Percentiles rank a stretch among this genome's conserved stretches.
Evolutionary conservation across 768 basidiomycete genomes (phyloP).

Genomic region (Tylopilus subfusipes): DNA sequence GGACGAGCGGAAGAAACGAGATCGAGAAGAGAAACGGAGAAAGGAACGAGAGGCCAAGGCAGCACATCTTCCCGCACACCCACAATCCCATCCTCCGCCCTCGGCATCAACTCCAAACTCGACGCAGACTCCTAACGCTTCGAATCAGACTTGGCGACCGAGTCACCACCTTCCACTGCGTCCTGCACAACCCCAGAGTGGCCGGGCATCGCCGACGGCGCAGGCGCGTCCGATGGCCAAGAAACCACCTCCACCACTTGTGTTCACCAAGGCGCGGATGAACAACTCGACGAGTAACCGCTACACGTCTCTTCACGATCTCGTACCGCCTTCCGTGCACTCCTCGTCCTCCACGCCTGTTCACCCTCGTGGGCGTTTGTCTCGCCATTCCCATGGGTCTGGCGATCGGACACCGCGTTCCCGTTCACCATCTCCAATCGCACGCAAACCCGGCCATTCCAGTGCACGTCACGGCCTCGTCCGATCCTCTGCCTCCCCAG

Average conservation of each 20-base stretch:
- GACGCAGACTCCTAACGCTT: conserved; percentile 22
- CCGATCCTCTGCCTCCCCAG: conserved; percentile 20
- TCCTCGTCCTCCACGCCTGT: conserved; percentile 38
- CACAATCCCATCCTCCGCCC: conserved; percentile 9
- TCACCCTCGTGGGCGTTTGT: conserved; percentile 28
- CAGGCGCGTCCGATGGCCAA: conserved; percentile 29
- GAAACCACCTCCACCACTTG: conserved; percentile 20
- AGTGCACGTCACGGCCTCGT: conserved; percentile 21
- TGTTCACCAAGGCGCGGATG: conserved; percentile 26
- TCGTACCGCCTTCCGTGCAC: conserved; percentile 15
- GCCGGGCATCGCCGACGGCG: conserved; percentile 27
- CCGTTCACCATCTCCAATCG: conserved; percentile 42
- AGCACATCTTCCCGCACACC: conserved; percentile 11
- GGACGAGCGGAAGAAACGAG: conserved; percentile 48
- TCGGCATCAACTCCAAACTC: conserved; percentile 28
- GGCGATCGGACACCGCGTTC: conserved; percentile 26
- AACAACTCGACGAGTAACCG: conserved; percentile 25
- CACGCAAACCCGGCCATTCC: conserved; percentile 37
- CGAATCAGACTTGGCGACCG: conserved; percentile 20
- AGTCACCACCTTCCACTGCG: conserved; percentile 31
- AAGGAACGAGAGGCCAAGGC: conserved; percentile 31
- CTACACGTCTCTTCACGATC: conserved; percentile 20
- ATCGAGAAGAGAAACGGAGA: conserved; percentile 47
- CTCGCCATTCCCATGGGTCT: conserved; percentile 13
- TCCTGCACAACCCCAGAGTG: conserved; percentile 23